Evolutionary conservation across 805 yeast species (phyloP), one percentile per base, ranked within the genome.

Genomic region (Komagataella populi): DNA sequence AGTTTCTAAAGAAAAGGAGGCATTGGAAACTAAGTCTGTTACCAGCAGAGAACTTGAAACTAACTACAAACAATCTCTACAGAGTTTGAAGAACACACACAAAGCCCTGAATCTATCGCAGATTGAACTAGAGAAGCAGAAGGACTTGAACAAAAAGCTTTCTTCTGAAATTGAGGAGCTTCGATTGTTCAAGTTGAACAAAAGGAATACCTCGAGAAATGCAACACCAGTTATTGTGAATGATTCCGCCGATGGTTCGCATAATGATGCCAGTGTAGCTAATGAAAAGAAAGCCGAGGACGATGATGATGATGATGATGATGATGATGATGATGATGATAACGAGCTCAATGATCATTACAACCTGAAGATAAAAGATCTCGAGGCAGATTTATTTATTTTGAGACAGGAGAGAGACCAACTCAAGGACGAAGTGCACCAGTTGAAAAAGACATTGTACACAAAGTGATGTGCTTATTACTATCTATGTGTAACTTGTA

Each of bases 391-490:
- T 62, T 70, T 88, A 56, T 84, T 77, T 59, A 84, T 88, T 52
- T 75, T 84, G 56, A 81, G 81, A 59, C 91, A 87, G 66, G 96
- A 88, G 66, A 76, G 95, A 56, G 93, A 88, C 60, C 84, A 82
- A 58, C 70, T 86, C 63, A 83, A 80, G 60, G 84, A 80, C 20
- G 81, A 74, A 53, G 77, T 81, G 14, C 62, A 78, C 36, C 58
- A 70, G 0, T 67, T 83, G 61, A 83, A 83, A 66, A 84, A 83
- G 62, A 77, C 77, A 57, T 65, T 83, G 53, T 62, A 30, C 39
- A 30, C 39, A 30, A 30, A 30, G n/a, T 30, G n/a, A 30, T 30
- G 39, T 10, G 14, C 14, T 30, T 30, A 20, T 30, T 44, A 14
- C 10, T 30, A 30, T 30, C 14, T 30, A 30, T 14, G 39, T 30